A percentile compares a stretch with the other conserved stretches of the same genome.
Evolutionary conservation across 495 filamentous ascomycete species (phyloP).

Genomic region (Bacidia gigantensis): DNA sequence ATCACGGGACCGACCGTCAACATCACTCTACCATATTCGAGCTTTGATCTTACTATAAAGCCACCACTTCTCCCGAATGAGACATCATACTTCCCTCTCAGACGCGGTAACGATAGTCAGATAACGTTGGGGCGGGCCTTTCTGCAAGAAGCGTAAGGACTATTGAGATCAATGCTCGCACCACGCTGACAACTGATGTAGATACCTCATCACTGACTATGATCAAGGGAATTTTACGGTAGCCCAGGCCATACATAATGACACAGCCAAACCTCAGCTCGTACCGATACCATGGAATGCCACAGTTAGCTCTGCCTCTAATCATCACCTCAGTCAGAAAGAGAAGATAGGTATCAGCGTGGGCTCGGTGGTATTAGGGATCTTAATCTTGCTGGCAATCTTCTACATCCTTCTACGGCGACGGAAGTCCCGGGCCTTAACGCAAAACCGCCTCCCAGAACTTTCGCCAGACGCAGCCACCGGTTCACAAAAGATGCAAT

Average conservation of each 20-base stretch:
- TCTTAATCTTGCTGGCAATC: not conserved
- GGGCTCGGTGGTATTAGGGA: not conserved
- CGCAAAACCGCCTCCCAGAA: not conserved
- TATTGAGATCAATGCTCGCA: not conserved
- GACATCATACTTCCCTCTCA: slow-evolving; percentile 39
- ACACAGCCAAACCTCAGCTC: not conserved
- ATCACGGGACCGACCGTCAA: slow-evolving; percentile 28
- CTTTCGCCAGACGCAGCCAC: not conserved
- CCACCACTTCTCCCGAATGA: slow-evolving; percentile 22
- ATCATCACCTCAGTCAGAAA: too few relatives aligned
- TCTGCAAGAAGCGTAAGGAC: slow-evolving; percentile 36
- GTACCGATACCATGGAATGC: slow-evolving; percentile 3
- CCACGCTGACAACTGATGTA: not conserved
- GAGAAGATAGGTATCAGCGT: not conserved
- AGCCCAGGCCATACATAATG: slow-evolving; percentile 10
- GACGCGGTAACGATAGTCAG: slow-evolving; percentile 34
- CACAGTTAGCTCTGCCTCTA: not conserved
- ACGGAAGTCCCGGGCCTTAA: not conserved
- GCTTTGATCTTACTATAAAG: slow-evolving; percentile 34
- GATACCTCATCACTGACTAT: slow-evolving; percentile 17
- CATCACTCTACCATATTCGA: slow-evolving; percentile 38
- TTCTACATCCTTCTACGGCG: not conserved
- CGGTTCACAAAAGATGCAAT: not conserved
- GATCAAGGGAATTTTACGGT: slow-evolving; percentile 15
- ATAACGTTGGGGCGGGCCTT: slow-evolving; percentile 42